These are phyloP conservation scores for Elymus sibiricus DNA, from an alignment of 176 grass and related monocot genomes.

Conservation along the genomic window DNA sequence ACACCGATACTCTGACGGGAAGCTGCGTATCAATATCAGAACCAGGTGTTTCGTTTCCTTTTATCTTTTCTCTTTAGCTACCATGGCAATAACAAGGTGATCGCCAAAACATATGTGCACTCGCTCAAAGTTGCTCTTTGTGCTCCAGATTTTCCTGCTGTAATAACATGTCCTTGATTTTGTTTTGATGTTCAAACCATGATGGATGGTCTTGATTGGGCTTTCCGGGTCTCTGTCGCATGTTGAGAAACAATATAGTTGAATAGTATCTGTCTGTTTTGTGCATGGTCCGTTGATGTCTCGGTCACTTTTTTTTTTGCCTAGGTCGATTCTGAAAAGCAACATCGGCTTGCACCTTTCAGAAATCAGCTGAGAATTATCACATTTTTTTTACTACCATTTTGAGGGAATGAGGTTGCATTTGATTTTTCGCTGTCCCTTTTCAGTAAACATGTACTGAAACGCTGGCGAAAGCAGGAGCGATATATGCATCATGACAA, in stretches of 20 bases:
- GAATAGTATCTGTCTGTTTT: not conserved
- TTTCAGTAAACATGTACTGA: too few species aligned
- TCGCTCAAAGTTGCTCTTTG: slow-evolving; percentile 6
- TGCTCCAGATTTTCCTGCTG: not conserved
- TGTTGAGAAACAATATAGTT: not conserved
- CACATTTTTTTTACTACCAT: not conserved
- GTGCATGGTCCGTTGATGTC: not conserved
- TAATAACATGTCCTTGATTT: slow-evolving; percentile 15
- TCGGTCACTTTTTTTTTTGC: too few species aligned
- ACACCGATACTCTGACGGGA: not conserved
- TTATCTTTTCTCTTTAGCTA: slow-evolving; percentile 10
- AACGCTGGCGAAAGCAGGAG: not conserved
- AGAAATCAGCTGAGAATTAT: too few species aligned
- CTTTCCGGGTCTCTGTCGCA: not conserved
- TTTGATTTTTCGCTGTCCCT: too few species aligned
- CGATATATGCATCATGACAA: not conserved
- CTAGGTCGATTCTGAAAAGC: too few species aligned
- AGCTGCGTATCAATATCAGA: slow-evolving; percentile 19
- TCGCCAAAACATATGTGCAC: slow-evolving; percentile 13
- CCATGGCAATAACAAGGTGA: slow-evolving; percentile 33
- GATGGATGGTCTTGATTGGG: not conserved
- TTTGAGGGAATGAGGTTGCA: not conserved
- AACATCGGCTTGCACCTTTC: too few species aligned
- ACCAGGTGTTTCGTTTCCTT: slow-evolving; percentile 6
- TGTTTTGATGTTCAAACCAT: not conserved